Evolutionary conservation across 305 asterid genomes (phyloP).

Genomic region (Solanum hybrid): DNA sequence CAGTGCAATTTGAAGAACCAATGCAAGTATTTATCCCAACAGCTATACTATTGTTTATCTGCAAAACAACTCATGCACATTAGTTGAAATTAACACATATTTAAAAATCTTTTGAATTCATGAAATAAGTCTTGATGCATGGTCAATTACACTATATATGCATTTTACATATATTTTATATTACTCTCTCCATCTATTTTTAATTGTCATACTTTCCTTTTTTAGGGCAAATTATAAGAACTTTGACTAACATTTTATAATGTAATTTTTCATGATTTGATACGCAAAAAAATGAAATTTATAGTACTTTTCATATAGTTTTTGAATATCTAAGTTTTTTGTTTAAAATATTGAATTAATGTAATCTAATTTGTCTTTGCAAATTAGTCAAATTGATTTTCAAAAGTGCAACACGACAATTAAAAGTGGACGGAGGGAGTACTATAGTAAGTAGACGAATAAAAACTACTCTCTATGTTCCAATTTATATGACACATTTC

Average conservation of each 20-base stretch:
- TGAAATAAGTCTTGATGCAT: background rate
- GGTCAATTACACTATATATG: background rate
- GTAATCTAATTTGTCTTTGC: background rate
- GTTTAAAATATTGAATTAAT: too few species aligned
- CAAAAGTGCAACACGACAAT: background rate
- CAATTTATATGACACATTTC: background rate
- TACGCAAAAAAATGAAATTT: background rate
- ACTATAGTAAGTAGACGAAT: background rate
- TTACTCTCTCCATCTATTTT: background rate
- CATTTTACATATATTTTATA: background rate
- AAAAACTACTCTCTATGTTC: too few species aligned
- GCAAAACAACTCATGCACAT: background rate
- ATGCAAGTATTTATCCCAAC: background rate
- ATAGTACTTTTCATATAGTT: background rate
- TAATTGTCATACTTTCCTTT: background rate
- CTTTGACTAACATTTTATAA: background rate
- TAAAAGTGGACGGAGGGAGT: background rate
- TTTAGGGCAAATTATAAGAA: background rate
- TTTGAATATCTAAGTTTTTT: background rate
- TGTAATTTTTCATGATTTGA: background rate
- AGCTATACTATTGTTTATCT: background rate
- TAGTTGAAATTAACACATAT: background rate
- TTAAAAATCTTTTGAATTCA: background rate
- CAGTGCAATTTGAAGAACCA: background rate
- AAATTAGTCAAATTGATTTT: background rate